Conservation (phyloP, 2,329 filamentous ascomycete genomes). For the Fusarium sp. region DNA sequence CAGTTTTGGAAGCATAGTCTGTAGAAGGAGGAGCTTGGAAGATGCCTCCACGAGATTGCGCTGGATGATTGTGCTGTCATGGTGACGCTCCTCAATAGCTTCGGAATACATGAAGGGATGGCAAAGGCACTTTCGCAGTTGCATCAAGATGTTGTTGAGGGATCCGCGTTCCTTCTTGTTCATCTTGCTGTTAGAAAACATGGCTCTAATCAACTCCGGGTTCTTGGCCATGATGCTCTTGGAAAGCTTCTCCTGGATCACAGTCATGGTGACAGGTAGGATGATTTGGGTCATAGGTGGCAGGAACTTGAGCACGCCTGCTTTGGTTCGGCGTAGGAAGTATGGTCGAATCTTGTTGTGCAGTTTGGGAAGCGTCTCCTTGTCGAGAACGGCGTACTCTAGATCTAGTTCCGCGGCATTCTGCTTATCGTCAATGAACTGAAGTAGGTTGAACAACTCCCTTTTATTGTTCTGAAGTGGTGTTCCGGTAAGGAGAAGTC, state of each 20-base stretch:
- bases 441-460: slow-evolving; percentile 95
- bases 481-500: slow-evolving; percentile 88
- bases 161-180: slow-evolving; percentile 80
- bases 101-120: slow-evolving; percentile 96
- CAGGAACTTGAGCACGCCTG: slow-evolving; percentile 88
- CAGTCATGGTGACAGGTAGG: slow-evolving; percentile 93
- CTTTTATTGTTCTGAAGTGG: slow-evolving; percentile 95
- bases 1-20: slow-evolving; percentile 88
- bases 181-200: slow-evolving; percentile 78
- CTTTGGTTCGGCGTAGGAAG: slow-evolving; percentile 83
- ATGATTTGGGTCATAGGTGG: slow-evolving; percentile 96
- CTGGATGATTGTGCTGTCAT: slow-evolving; percentile 72
- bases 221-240: slow-evolving; percentile 94
- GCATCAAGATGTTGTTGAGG: slow-evolving; percentile 94
- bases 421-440: slow-evolving; percentile 82
- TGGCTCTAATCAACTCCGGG: slow-evolving; percentile 85
- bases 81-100: slow-evolving; percentile 85
- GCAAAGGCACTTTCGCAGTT: slow-evolving; percentile 92
- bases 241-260: slow-evolving; percentile 93
- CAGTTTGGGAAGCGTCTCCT: slow-evolving; percentile 83
- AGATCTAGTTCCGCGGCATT: slow-evolving; percentile 81
- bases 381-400: slow-evolving; percentile 81
- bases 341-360: slow-evolving; percentile 85
- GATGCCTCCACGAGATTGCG: slow-evolving; percentile 92
- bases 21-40: slow-evolving; percentile 85